Conservation (phyloP, 345 rosid genomes). For the Syzygium jambos region DNA sequence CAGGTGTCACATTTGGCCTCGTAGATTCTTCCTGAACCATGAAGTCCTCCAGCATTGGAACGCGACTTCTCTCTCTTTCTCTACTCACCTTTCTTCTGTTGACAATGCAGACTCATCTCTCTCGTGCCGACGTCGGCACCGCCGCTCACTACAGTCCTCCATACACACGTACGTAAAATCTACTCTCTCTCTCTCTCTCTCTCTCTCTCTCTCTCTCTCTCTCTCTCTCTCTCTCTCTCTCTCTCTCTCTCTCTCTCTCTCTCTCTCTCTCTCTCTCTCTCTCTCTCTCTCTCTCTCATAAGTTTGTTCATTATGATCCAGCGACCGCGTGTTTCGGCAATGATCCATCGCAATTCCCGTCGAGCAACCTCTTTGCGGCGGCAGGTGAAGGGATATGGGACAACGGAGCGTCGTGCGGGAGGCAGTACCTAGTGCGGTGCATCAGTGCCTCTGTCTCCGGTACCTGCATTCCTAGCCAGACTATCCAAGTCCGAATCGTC, state of each 20-base stretch:
- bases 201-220: no score
- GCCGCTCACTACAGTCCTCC: slow-evolving; percentile 32
- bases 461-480: slow-evolving; percentile 20
- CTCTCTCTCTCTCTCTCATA: neutral
- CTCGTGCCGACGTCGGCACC: slow-evolving; percentile 31
- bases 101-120: neutral
- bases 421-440: slow-evolving; percentile 43
- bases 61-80: neutral
- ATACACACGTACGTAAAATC: slow-evolving; percentile 30
- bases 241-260: neutral
- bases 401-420: slow-evolving; percentile 53
- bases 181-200: no score
- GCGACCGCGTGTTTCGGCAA: slow-evolving; percentile 46
- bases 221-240: no score
- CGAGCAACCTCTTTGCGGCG: slow-evolving; percentile 40
- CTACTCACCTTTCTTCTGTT: neutral
- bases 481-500: slow-evolving; percentile 15
- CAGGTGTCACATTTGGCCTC: neutral
- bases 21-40: neutral
- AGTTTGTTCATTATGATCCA: neutral
- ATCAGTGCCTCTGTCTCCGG: slow-evolving; percentile 22
- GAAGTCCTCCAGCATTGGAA: neutral
- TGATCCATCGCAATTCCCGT: slow-evolving; percentile 28
- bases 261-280: neutral
- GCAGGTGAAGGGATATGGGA: slow-evolving; percentile 61